Base-by-base conservation (phyloP, 805 yeast genomes). In the Candida manassasensis region DNA sequence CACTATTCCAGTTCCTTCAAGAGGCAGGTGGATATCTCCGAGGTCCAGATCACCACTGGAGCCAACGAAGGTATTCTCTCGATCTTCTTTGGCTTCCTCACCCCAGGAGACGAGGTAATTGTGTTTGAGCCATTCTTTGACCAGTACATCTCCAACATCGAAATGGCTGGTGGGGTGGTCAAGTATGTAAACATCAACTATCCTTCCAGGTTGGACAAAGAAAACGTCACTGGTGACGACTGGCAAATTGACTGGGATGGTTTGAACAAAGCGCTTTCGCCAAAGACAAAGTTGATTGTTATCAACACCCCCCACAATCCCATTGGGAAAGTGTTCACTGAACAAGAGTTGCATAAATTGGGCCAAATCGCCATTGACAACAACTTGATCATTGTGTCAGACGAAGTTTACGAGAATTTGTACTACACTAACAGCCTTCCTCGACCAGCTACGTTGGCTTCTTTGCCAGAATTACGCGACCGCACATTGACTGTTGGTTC, bases 101-200 rank as follows among this genome's bases (percentile, higher is more conserved):
- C 84, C 29, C 75, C 79, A 2, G 97, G 94, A 15, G 98, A 93
- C 51, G 98, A 93, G 59, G 98, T 82, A 17, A 84, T 93, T 57
- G 97, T 93, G 10, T 84, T 93, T 54, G 95, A 90, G 60, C 98
- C 98, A 3, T 93, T 88, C 55, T 93, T 93, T 55, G 98, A 93
- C 53, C 98, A 93, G 62, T 93, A 93, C 61, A 85, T 93, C 45
- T 79, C 97, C 38, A 90, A 93, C 60, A 84, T 93, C 52, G 93
- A 88, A 58, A 75, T 93, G 66, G 80, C 94, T 4, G 97, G 97
- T 22, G 98, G 96, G 27, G 84, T 79, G 51, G 87, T 86, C 19
- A 87, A 81, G 32, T 88, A 87, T 49, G 95, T 86, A 26, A 85
- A 88, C 32, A 68, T 93, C 42, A 80, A 82, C 48, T 93, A 93